phyloP scores from a whole-genome alignment of 1,284 basidiomycete genomes.

The Sporisorium sorghi region DNA sequence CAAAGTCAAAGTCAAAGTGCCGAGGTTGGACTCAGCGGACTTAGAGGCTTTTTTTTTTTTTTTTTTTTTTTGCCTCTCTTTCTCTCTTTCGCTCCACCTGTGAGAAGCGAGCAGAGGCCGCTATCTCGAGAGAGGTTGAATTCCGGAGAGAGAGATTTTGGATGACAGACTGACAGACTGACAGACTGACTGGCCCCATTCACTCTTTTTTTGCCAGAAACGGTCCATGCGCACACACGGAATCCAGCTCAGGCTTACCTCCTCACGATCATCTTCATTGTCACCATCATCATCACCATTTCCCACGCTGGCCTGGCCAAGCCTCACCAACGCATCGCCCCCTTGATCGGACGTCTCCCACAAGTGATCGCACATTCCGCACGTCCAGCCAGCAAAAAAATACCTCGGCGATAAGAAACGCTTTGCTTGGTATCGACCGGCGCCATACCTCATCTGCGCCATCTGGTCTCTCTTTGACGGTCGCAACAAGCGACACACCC shows the following conservation, averaged over 20 bases:
- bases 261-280: background rate
- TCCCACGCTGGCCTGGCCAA: background rate
- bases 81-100: too few species aligned
- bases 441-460: background rate
- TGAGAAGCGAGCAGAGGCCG: too few species aligned
- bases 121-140: background rate
- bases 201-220: background rate
- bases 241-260: too few species aligned
- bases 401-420: background rate
- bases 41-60: too few species aligned
- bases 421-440: background rate
- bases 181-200: constrained; percentile 4
- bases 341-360: background rate
- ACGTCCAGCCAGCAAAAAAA: background rate
- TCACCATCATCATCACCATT: background rate
- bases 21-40: background rate
- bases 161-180: background rate
- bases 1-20: too few species aligned
- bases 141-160: background rate
- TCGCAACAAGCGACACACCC: too few species aligned
- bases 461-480: too few species aligned
- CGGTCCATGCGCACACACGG: constrained; percentile 5
- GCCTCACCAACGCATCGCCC: background rate
- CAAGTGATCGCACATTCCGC: constrained; percentile 1
- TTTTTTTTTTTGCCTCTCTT: too few species aligned